These are phyloP conservation scores for Boletellus emodensis DNA, from an alignment of 768 basidiomycete species.

Conservation along the genomic window DNA sequence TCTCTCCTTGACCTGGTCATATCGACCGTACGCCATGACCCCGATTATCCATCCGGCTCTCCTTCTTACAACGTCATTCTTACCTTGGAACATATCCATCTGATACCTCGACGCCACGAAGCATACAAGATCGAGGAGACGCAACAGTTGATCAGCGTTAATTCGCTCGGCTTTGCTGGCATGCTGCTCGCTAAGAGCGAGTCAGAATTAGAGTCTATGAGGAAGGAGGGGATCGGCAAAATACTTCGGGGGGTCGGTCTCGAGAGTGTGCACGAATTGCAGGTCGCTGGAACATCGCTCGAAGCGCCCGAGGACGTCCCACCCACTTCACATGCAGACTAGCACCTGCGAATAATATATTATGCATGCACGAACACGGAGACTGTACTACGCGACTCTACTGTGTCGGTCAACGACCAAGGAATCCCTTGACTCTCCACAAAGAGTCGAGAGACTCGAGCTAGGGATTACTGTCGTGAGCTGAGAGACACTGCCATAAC, in stretches of 20 bases:
- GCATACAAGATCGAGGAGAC: slow-evolving; percentile 48
- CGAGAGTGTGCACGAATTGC: slow-evolving; percentile 63
- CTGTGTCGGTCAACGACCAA: slow-evolving; percentile 19
- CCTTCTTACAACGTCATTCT: slow-evolving; percentile 84
- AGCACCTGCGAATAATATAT: neutral
- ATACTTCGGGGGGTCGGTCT: slow-evolving; percentile 65
- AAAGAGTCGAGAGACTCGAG: slow-evolving; percentile 51
- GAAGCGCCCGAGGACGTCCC: slow-evolving; percentile 29
- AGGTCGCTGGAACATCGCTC: slow-evolving; percentile 46
- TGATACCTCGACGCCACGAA: slow-evolving; percentile 76
- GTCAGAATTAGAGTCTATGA: slow-evolving; percentile 66
- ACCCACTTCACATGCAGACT: neutral
- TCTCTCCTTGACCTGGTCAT: slow-evolving; percentile 73
- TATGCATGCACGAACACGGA: slow-evolving; percentile 1
- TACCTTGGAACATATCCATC: slow-evolving; percentile 77
- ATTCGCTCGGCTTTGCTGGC: slow-evolving; percentile 87
- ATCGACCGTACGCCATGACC: slow-evolving; percentile 65
- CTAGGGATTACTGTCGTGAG: slow-evolving; percentile 32
- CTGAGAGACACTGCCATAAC: neutral
- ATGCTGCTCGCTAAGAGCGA: slow-evolving; percentile 85
- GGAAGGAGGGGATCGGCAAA: slow-evolving; percentile 55
- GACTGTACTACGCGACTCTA: neutral
- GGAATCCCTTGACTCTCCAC: slow-evolving; percentile 45
- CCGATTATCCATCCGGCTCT: slow-evolving; percentile 55
- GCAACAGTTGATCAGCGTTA: slow-evolving; percentile 64